These are phyloP conservation scores for Myriosclerotinia curreyana DNA, from an alignment of 2,329 filamentous ascomycete genomes.

Conservation along the genomic window DNA sequence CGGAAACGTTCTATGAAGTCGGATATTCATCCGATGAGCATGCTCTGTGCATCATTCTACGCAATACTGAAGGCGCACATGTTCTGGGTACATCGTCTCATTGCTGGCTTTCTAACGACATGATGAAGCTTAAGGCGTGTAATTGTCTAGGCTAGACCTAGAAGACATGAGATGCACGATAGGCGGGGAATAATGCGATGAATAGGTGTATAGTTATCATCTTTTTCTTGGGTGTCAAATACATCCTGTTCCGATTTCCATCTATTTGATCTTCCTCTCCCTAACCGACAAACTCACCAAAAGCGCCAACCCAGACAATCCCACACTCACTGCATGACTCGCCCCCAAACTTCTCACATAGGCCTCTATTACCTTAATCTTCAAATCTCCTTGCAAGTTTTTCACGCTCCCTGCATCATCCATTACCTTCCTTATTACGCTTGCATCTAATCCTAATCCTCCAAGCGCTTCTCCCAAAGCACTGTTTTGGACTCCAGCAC, in stretches of 20 bases:
- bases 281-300: slow-evolving; percentile 16
- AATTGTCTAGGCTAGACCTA: not conserved
- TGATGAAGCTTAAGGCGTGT: not conserved
- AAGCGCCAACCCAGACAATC: slow-evolving; percentile 23
- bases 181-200: not conserved
- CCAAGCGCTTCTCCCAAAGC: not conserved
- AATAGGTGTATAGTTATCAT: not conserved
- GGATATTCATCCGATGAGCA: too few species aligned
- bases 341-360: slow-evolving; percentile 34
- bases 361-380: slow-evolving; percentile 27
- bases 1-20: not conserved
- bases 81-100: not conserved
- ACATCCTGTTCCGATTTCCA: not conserved
- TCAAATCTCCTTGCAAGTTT: slow-evolving; percentile 23
- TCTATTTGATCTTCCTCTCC: slow-evolving; percentile 16
- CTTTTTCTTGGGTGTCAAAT: too few species aligned
- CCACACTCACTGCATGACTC: slow-evolving; percentile 29
- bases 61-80: not conserved
- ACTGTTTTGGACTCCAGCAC: slow-evolving; percentile 19
- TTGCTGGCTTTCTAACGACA: not conserved
- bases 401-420: slow-evolving; percentile 28
- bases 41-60: too few species aligned
- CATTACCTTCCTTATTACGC: slow-evolving; percentile 26
- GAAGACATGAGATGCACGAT: not conserved
- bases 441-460: slow-evolving; percentile 22